A percentile compares a stretch with the other conserved stretches of the same genome.
Evolutionary conservation across 495 filamentous ascomycete genomes (phyloP).

Genomic region (Lasiosphaeria ovina): DNA sequence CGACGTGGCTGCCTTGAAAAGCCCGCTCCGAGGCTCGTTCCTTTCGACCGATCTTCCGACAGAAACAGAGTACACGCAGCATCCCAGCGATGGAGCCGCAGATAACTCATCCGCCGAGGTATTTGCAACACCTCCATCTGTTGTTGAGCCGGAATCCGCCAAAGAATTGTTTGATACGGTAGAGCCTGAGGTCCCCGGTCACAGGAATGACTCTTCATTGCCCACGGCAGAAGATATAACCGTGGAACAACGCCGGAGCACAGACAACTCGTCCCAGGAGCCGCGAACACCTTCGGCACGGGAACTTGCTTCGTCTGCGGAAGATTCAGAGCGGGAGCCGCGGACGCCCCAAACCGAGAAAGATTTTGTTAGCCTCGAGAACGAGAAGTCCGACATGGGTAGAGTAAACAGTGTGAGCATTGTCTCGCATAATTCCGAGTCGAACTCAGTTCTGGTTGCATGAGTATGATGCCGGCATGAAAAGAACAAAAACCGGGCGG

Average conservation of each 20-base stretch:
- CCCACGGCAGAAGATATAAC: conserved; percentile 16
- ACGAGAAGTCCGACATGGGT: not conserved
- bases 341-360: conserved; percentile 29
- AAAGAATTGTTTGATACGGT: conserved; percentile 1
- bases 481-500: not conserved
- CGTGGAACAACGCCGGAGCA: conserved; percentile 5
- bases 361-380: conserved; percentile 6
- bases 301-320: conserved; percentile 27
- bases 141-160: conserved; percentile 6
- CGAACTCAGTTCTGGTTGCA: conserved; percentile 11
- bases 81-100: conserved; percentile 9
- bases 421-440: conserved; percentile 7
- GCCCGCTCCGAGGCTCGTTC: conserved; percentile 33
- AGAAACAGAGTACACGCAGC: conserved; percentile 2
- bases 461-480: conserved; percentile 6
- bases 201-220: conserved; percentile 33
- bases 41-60: conserved; percentile 21
- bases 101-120: conserved; percentile 18
- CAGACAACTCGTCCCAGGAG: conserved; percentile 8
- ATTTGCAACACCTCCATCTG: conserved; percentile 7
- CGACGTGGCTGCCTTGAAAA: conserved; percentile 31
- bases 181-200: conserved; percentile 13
- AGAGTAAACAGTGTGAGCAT: conserved; percentile 16
- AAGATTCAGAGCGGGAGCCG: conserved; percentile 33
- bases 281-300: conserved; percentile 19